Evolutionary conservation across 345 rosid genomes (phyloP).

Genomic region (Diplotaxis tenuifolia): DNA sequence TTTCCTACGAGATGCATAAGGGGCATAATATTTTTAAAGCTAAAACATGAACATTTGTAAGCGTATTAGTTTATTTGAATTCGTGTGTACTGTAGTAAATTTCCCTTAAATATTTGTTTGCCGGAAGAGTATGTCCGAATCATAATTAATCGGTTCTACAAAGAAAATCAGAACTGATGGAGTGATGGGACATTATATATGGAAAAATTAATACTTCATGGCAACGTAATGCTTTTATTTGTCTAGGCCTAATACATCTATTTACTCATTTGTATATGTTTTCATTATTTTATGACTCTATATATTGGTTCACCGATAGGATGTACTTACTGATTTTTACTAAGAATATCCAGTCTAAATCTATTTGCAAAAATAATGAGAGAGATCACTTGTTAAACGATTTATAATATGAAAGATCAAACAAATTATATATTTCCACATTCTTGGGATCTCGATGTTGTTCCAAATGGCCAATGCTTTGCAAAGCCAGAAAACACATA

Average conservation of each 20-base stretch:
- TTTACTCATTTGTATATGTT: slow-evolving; percentile 3
- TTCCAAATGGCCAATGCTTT: slow-evolving; percentile 21
- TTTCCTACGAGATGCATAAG: background rate
- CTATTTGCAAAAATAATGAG: background rate
- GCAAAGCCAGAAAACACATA: background rate
- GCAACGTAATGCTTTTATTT: background rate
- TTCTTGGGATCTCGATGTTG: slow-evolving; percentile 32
- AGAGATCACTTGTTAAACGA: background rate
- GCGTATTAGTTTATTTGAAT: background rate
- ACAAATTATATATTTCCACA: slow-evolving; percentile 4
- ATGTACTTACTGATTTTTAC: background rate
- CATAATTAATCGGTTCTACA: background rate
- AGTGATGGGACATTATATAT: too few relatives aligned
- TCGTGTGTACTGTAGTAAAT: background rate
- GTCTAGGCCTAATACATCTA: background rate
- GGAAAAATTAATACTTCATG: background rate
- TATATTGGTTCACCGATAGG: background rate
- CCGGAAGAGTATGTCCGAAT: background rate
- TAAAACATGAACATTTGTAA: background rate
- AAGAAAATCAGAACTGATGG: background rate
- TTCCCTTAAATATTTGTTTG: background rate
- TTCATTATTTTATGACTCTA: slow-evolving; percentile 3
- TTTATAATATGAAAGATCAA: background rate
- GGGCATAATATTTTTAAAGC: background rate
- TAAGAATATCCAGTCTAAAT: background rate